A percentile compares a stretch with the other conserved stretches of the same genome.
phyloP scores from a whole-genome alignment of 164 flowering plant genomes.

The Saururus chinensis region DNA sequence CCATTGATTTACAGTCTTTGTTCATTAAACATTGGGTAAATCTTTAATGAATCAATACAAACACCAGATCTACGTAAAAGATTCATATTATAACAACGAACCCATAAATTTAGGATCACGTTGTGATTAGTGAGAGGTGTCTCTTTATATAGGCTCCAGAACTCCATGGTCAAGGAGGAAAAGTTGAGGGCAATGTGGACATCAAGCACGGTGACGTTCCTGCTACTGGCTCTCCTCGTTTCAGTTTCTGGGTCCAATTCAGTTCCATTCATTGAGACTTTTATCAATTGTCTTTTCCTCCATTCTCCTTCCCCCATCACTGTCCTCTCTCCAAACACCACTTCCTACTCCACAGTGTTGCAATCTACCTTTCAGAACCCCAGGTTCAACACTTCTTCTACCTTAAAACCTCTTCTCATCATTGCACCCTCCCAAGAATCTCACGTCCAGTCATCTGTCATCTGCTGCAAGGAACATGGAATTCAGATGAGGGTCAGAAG shows the following conservation, averaged over 20 bases:
- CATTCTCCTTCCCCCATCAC: not conserved
- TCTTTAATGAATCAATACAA: too few species aligned
- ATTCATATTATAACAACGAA: too few species aligned
- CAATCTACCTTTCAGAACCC: conserved; percentile 8
- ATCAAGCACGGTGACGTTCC: not conserved
- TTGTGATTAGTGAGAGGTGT: too few species aligned
- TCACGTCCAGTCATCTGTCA: conserved; percentile 17
- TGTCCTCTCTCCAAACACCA: not conserved
- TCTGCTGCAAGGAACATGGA: conserved; percentile 13
- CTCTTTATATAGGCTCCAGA: too few species aligned
- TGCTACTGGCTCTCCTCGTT: not conserved
- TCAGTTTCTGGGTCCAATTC: not conserved
- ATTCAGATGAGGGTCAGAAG: conserved; percentile 16
- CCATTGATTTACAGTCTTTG: too few species aligned
- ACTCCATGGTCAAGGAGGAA: not conserved
- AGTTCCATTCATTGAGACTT: not conserved
- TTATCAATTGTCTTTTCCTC: not conserved
- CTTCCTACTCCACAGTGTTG: conserved; percentile 5
- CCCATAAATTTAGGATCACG: too few species aligned
- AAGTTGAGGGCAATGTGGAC: not conserved
- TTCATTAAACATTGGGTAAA: too few species aligned
- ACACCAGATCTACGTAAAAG: too few species aligned
- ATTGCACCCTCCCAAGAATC: conserved; percentile 19
- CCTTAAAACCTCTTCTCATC: conserved; percentile 15
- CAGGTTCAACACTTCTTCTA: conserved; percentile 4